A percentile compares a stretch with the other conserved stretches of the same genome.
Conservation (phyloP, 257 asterid species). For the Solanum chiquidenum region DNA sequence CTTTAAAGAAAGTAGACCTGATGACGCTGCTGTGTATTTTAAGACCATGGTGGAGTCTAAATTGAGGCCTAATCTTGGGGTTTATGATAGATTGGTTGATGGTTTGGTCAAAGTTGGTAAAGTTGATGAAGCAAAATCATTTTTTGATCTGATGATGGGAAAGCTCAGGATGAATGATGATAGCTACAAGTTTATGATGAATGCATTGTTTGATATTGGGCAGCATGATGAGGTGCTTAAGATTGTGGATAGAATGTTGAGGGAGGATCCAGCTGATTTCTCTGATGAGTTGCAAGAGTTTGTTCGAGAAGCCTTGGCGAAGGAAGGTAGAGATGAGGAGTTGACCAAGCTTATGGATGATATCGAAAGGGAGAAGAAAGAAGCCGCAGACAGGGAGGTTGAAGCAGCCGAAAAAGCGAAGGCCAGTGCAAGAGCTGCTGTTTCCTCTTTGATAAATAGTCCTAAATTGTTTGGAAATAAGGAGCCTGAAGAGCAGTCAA, state of each 20-base stretch:
- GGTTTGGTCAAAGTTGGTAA: constrained; percentile 75
- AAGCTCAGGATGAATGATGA: constrained; percentile 81
- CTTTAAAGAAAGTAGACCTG: constrained; percentile 61
- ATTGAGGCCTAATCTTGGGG: constrained; percentile 68
- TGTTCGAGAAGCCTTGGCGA: constrained; percentile 53
- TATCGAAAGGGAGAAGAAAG: constrained; percentile 62
- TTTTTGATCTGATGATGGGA: constrained; percentile 73
- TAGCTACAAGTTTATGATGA: constrained; percentile 67
- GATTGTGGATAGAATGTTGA: constrained; percentile 56
- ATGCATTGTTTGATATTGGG: constrained; percentile 47
- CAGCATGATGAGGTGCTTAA: constrained; percentile 68
- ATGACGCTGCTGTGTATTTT: constrained; percentile 67
- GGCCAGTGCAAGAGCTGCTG: constrained; percentile 56
- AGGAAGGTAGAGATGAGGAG: constrained; percentile 71
- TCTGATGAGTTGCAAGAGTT: constrained; percentile 65
- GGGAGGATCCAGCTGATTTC: constrained; percentile 80
- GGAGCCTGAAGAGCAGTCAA: constrained; percentile 20
- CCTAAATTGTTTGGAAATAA: constrained; percentile 52
- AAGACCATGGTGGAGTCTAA: constrained; percentile 80
- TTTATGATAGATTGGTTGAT: constrained; percentile 59
- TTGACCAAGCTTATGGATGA: constrained; percentile 51
- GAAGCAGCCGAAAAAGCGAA: constrained; percentile 75
- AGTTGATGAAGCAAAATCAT: constrained; percentile 70
- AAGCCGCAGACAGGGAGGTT: constrained; percentile 61
- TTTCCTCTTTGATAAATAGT: constrained; percentile 55